Conservation (phyloP, 495 filamentous ascomycete species). For the Choiromyces venosus region DNA sequence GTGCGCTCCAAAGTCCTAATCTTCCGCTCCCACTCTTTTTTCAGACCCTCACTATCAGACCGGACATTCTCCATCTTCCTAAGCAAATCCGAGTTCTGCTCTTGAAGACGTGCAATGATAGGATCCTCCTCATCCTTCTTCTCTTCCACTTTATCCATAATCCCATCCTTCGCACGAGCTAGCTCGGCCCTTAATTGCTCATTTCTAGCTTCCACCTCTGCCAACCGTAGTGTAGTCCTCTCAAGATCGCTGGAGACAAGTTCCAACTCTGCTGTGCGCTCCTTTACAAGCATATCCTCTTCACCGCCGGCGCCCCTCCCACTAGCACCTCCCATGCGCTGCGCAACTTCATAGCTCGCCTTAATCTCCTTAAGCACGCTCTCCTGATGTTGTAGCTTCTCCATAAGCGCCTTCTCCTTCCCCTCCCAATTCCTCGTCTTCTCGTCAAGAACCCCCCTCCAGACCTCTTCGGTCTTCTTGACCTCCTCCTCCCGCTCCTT, state of each 20-base stretch:
- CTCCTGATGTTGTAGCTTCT: conserved; percentile 92
- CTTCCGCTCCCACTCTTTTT: conserved; percentile 65
- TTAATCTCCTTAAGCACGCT: conserved; percentile 88
- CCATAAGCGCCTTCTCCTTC: conserved; percentile 85
- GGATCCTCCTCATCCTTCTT: conserved; percentile 69
- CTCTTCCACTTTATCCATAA: conserved; percentile 40
- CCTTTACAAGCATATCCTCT: conserved; percentile 49
- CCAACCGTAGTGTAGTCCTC: conserved; percentile 75
- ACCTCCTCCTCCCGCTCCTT: conserved; percentile 64
- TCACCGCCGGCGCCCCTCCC: conserved; percentile 29
- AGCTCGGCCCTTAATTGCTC: conserved; percentile 87
- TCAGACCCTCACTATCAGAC: conserved; percentile 73
- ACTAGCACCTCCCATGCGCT: conserved; percentile 61
- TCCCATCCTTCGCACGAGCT: conserved; percentile 59
- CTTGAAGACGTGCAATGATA: conserved; percentile 72
- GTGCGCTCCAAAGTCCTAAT: conserved; percentile 70
- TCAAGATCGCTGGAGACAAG: conserved; percentile 88
- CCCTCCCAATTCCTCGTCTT: conserved; percentile 95
- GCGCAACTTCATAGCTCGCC: conserved; percentile 93
- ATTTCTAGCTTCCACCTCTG: conserved; percentile 89
- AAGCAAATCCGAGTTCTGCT: conserved; percentile 85
- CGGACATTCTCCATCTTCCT: conserved; percentile 76
- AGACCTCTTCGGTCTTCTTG: conserved; percentile 82
- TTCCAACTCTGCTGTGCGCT: conserved; percentile 84
- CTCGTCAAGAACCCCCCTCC: conserved; percentile 86